phyloP scores from a whole-genome alignment of 306 rosid species.

The Rosa rugosa region DNA sequence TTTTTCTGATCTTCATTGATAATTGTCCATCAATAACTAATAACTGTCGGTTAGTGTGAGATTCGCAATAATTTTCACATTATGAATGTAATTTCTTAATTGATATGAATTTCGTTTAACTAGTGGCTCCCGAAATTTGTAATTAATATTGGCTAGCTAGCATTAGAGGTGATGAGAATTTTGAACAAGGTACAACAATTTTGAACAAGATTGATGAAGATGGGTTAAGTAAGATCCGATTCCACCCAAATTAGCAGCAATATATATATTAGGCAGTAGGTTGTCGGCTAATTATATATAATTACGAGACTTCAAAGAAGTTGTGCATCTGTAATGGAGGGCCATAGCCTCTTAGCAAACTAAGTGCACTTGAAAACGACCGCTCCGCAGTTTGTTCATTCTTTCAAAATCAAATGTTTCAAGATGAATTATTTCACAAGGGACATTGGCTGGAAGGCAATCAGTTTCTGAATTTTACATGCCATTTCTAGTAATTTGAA shows the following conservation, averaged over 20 bases:
- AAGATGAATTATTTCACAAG: not conserved
- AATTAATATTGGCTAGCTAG: not conserved
- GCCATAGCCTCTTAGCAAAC: not conserved
- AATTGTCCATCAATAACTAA: no score
- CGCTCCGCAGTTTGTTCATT: not conserved
- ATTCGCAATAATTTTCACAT: not conserved
- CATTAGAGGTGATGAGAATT: not conserved
- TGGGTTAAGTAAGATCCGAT: not conserved
- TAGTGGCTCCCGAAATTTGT: not conserved
- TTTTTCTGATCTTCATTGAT: no score
- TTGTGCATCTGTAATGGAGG: not conserved
- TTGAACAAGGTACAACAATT: not conserved
- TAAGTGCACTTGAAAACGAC: slow-evolving; percentile 6
- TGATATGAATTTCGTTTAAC: not conserved
- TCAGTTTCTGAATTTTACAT: not conserved
- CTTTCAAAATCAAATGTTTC: not conserved
- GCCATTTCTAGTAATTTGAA: slow-evolving; percentile 8
- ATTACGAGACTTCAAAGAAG: not conserved
- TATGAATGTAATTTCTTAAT: not conserved
- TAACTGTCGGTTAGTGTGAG: not conserved
- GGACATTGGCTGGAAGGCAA: not conserved
- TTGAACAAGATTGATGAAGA: not conserved
- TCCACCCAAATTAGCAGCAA: not conserved
- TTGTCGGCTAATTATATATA: slow-evolving; percentile 3
- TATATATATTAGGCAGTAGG: not conserved